These are phyloP conservation scores for Tuber magnatum DNA, from an alignment of 495 filamentous ascomycete genomes.

Conservation along the genomic window DNA sequence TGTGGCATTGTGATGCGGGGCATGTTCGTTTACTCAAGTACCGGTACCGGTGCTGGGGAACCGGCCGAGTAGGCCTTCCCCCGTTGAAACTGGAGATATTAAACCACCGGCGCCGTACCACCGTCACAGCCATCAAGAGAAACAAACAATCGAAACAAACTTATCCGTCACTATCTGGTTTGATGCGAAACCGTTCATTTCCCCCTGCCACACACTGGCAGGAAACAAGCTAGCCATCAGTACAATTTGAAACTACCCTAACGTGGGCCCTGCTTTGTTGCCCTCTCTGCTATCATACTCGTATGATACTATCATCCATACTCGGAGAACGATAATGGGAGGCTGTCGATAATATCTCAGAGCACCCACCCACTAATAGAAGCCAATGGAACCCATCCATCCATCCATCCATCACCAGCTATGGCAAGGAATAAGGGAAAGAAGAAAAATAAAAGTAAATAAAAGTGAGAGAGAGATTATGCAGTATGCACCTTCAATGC, in stretches of 20 bases:
- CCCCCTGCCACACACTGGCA: neutral
- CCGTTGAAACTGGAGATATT: neutral
- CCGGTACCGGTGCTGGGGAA: too few species aligned
- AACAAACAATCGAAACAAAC: neutral
- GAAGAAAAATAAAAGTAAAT: neutral
- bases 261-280: too few species aligned
- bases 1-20: neutral
- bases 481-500: neutral
- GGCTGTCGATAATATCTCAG: neutral
- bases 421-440: too few species aligned
- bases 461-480: neutral
- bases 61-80: neutral
- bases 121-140: too few species aligned
- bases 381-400: neutral
- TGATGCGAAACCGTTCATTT: neutral
- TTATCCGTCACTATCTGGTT: neutral
- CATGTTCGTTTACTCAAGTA: neutral
- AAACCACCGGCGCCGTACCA: neutral
- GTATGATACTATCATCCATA: too few species aligned
- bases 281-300: too few species aligned
- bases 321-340: neutral
- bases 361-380: neutral
- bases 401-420: neutral
- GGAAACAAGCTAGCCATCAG: neutral
- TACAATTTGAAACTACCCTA: neutral